Conservation (phyloP, 805 yeast species). For the Yamadazyma phyllophila region DNA sequence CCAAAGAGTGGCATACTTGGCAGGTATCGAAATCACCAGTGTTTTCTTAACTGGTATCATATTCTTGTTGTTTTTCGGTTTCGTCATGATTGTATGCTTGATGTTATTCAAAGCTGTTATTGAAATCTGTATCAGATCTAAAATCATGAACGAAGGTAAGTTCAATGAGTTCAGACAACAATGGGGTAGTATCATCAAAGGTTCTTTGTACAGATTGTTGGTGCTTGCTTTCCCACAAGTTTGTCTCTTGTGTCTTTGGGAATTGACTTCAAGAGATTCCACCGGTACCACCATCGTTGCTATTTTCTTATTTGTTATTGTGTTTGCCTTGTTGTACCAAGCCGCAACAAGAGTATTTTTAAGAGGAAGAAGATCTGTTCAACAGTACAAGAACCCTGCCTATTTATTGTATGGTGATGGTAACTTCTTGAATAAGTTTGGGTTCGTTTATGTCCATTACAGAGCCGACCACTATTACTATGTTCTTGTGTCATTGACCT, state of each 20-base stretch:
- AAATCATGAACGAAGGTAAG: slow-evolving; percentile 58
- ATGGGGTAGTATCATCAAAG: slow-evolving; percentile 85
- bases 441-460: slow-evolving; percentile 89
- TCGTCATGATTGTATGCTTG: slow-evolving; percentile 53
- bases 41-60: slow-evolving; percentile 84
- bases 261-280: slow-evolving; percentile 79
- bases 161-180: slow-evolving; percentile 75
- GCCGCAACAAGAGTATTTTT: slow-evolving; percentile 73
- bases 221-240: slow-evolving; percentile 87
- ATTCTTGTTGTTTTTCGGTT: slow-evolving; percentile 76
- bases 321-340: slow-evolving; percentile 58
- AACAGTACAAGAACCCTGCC: slow-evolving; percentile 85
- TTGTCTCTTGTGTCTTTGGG: slow-evolving; percentile 81
- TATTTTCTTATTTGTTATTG: slow-evolving; percentile 58
- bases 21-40: slow-evolving; percentile 82
- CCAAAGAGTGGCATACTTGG: slow-evolving; percentile 82
- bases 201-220: slow-evolving; percentile 80
- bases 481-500: slow-evolving; percentile 60
- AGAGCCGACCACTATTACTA: slow-evolving; percentile 87
- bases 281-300: slow-evolving; percentile 83
- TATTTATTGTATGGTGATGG: slow-evolving; percentile 85
- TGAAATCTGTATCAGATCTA: slow-evolving; percentile 60
- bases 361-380: slow-evolving; percentile 70
- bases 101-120: slow-evolving; percentile 65
- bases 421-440: slow-evolving; percentile 77